These are phyloP conservation scores for Extremus antarcticus DNA, from an alignment of 495 filamentous ascomycete genomes.

Conservation along the genomic window DNA sequence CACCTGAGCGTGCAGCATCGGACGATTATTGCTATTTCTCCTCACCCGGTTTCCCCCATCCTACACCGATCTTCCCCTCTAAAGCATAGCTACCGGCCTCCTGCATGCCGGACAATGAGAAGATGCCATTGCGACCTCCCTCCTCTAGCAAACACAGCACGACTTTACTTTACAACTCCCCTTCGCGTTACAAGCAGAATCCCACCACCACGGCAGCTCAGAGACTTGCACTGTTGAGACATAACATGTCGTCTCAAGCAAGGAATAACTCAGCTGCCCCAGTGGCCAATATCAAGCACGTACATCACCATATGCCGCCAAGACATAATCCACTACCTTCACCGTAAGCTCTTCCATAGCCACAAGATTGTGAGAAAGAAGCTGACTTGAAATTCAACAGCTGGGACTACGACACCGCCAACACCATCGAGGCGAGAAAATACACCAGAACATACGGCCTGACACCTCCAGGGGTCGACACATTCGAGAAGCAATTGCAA, in stretches of 20 bases:
- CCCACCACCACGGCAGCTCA: background rate
- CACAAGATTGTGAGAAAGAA: background rate
- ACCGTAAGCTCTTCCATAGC: background rate
- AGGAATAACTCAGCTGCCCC: conserved; percentile 5
- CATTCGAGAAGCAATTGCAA: conserved; percentile 54
- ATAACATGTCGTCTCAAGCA: background rate
- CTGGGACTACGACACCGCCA: conserved; percentile 48
- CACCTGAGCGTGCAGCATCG: too few species aligned
- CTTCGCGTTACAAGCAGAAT: background rate
- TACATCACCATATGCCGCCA: conserved; percentile 9
- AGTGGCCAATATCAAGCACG: conserved; percentile 24
- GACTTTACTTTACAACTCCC: background rate
- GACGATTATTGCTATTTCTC: too few species aligned
- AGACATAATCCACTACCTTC: conserved; percentile 6
- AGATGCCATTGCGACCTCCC: background rate
- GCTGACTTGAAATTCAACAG: conserved; percentile 10
- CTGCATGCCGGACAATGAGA: background rate
- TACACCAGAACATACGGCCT: conserved; percentile 62
- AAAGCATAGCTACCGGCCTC: background rate
- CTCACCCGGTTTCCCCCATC: background rate
- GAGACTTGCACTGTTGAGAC: background rate
- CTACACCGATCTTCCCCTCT: background rate
- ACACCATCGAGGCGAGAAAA: conserved; percentile 53
- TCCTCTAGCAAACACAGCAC: background rate
- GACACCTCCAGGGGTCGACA: conserved; percentile 59